These are phyloP conservation scores for Penicillium parvum DNA, from an alignment of 495 filamentous ascomycete genomes.

Conservation along the genomic window DNA sequence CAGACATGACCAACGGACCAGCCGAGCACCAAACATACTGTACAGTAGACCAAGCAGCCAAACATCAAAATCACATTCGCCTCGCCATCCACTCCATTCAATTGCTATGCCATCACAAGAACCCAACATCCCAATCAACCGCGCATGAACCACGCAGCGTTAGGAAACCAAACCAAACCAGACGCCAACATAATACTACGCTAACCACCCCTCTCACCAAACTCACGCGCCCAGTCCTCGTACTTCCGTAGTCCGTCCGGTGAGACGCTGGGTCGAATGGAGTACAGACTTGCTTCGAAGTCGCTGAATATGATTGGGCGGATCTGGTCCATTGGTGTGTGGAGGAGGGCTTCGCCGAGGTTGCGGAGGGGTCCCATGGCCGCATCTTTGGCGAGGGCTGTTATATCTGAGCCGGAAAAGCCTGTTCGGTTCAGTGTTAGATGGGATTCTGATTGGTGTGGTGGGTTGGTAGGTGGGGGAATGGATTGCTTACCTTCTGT, in stretches of 20 bases:
- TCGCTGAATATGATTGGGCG: conserved; percentile 77
- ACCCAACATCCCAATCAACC: too few relatives aligned
- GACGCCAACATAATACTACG: not conserved
- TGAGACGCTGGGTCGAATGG: conserved; percentile 89
- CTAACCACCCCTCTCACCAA: conserved; percentile 84
- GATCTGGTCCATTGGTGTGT: conserved; percentile 92
- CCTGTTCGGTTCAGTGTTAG: too few relatives aligned
- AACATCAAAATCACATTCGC: not conserved
- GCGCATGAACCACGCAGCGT: too few relatives aligned
- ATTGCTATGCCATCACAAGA: too few relatives aligned
- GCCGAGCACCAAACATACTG: not conserved
- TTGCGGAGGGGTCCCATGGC: conserved; percentile 95
- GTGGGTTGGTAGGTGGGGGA: not conserved
- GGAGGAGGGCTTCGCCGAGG: conserved; percentile 82
- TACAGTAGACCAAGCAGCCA: not conserved
- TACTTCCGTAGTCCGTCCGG: conserved; percentile 76
- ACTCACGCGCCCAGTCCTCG: conserved; percentile 91
- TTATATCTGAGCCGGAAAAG: conserved; percentile 96
- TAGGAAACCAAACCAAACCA: too few relatives aligned
- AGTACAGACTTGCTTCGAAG: conserved; percentile 78
- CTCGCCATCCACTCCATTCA: not conserved
- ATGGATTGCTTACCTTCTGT: conserved; percentile 68
- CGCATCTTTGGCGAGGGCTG: conserved; percentile 93
- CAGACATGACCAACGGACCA: not conserved
- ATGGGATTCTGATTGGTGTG: too few relatives aligned